Percentiles rank a stretch among this genome's conserved stretches.
Evolutionary conservation across 805 yeast genomes (phyloP).

Genomic region (Candida palmyrensis): DNA sequence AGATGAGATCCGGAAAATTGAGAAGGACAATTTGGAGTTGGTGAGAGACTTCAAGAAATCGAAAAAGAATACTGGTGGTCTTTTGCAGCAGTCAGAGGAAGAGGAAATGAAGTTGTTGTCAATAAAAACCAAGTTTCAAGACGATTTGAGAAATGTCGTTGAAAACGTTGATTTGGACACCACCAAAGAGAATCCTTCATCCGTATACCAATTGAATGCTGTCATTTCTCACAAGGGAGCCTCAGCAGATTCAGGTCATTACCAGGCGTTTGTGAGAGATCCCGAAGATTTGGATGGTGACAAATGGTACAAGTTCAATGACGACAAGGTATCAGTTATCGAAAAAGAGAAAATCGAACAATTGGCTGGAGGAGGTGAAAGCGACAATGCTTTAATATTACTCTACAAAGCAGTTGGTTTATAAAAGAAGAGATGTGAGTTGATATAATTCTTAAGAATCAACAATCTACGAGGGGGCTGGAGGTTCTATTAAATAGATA

Average conservation of each 20-base stretch:
- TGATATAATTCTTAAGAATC: too few species aligned
- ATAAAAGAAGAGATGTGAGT: slow-evolving; percentile 7
- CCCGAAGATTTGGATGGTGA: slow-evolving; percentile 58
- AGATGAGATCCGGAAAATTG: slow-evolving; percentile 71
- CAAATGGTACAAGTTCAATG: slow-evolving; percentile 93
- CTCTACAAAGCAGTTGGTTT: slow-evolving; percentile 80
- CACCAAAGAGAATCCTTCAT: slow-evolving; percentile 77
- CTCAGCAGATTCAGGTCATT: slow-evolving; percentile 95
- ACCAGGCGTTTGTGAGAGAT: slow-evolving; percentile 84
- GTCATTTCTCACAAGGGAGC: slow-evolving; percentile 93
- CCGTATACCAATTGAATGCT: slow-evolving; percentile 77
- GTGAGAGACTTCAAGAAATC: slow-evolving; percentile 68
- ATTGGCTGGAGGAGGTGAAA: slow-evolving; percentile 96
- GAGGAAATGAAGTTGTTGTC: slow-evolving; percentile 45
- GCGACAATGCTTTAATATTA: slow-evolving; percentile 89
- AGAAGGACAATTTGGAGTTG: slow-evolving; percentile 69
- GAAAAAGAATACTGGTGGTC: slow-evolving; percentile 37
- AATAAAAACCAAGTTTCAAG: slow-evolving; percentile 47
- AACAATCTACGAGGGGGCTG: not conserved
- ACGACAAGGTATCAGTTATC: slow-evolving; percentile 79
- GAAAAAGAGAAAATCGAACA: slow-evolving; percentile 75
- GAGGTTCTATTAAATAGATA: too few species aligned
- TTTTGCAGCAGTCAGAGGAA: slow-evolving; percentile 52
- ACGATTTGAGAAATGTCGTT: slow-evolving; percentile 38
- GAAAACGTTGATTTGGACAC: slow-evolving; percentile 24